Percentiles rank a stretch among this genome's conserved stretches.
Conservation (phyloP, 768 basidiomycete species). For the Guyanaporus albipodus region DNA sequence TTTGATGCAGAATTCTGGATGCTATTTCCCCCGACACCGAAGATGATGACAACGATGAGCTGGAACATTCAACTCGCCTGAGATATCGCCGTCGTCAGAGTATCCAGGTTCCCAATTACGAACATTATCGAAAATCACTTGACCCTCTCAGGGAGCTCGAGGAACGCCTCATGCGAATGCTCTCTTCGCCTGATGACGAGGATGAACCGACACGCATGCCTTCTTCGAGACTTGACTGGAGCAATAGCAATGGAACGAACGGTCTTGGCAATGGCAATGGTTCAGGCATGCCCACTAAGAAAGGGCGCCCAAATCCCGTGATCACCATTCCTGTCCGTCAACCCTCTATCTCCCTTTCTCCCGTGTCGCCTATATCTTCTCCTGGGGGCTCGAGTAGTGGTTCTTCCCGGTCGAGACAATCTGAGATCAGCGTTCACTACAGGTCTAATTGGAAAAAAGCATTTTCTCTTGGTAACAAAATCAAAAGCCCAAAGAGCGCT, state of each 20-base stretch:
- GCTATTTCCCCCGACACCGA: conserved; percentile 66
- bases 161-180: conserved; percentile 59
- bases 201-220: conserved; percentile 58
- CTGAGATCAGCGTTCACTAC: conserved; percentile 59
- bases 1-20: conserved; percentile 57
- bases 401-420: conserved; percentile 35
- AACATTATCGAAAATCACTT: conserved; percentile 55
- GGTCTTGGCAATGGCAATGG: conserved; percentile 4
- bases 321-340: conserved; percentile 30
- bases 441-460: conserved; percentile 68
- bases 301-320: conserved; percentile 44
- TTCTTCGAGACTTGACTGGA: conserved; percentile 38
- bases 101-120: conserved; percentile 54
- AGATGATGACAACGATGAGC: conserved; percentile 52
- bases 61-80: conserved; percentile 48
- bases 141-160: conserved; percentile 71
- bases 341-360: conserved; percentile 25
- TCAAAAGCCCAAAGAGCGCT: conserved; percentile 65
- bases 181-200: conserved; percentile 68
- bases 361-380: conserved; percentile 28
- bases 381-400: conserved; percentile 30
- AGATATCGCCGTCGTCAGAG: conserved; percentile 38
- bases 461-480: conserved; percentile 53
- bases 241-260: conserved; percentile 30
- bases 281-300: conserved; percentile 22